phyloP scores from a whole-genome alignment of 805 yeast genomes.

The Candida palmyrensis region DNA sequence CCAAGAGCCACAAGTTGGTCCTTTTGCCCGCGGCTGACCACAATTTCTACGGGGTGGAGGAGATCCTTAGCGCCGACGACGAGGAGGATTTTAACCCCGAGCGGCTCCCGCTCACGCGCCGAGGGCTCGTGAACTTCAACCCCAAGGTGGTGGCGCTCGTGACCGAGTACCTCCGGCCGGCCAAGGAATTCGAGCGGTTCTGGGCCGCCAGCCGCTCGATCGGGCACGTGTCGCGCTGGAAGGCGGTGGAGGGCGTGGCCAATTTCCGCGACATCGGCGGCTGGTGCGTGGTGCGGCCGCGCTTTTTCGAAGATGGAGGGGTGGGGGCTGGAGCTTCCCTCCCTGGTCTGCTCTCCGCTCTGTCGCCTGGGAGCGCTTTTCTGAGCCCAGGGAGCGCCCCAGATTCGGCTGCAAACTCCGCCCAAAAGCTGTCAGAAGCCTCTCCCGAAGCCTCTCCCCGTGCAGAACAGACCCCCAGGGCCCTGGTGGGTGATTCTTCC shows the following conservation, averaged over 20 bases:
- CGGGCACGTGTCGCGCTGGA: conserved; percentile 51
- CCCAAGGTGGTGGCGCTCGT: conserved; percentile 46
- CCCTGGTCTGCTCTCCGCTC: no score
- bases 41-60: conserved; percentile 57
- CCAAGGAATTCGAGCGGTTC: conserved; percentile 52
- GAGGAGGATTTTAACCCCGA: conserved; percentile 30
- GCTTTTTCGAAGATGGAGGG: no score
- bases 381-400: no score
- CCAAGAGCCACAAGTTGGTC: conserved; percentile 41
- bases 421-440: no score
- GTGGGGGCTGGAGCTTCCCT: no score
- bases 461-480: no score
- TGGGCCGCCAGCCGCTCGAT: conserved; percentile 28
- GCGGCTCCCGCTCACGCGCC: conserved; percentile 39
- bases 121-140: conserved; percentile 52
- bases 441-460: no score
- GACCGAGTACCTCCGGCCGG: conserved; percentile 42
- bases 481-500: no score
- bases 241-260: conserved; percentile 56
- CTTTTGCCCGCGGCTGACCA: conserved; percentile 74
- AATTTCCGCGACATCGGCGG: conserved; percentile 85
- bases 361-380: no score
- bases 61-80: conserved; percentile 28
- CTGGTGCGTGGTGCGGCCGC: conserved; percentile 40
- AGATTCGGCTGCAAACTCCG: no score